Conservation (phyloP, 169 alveolate species). For the Eimeria necatrix region DNA sequence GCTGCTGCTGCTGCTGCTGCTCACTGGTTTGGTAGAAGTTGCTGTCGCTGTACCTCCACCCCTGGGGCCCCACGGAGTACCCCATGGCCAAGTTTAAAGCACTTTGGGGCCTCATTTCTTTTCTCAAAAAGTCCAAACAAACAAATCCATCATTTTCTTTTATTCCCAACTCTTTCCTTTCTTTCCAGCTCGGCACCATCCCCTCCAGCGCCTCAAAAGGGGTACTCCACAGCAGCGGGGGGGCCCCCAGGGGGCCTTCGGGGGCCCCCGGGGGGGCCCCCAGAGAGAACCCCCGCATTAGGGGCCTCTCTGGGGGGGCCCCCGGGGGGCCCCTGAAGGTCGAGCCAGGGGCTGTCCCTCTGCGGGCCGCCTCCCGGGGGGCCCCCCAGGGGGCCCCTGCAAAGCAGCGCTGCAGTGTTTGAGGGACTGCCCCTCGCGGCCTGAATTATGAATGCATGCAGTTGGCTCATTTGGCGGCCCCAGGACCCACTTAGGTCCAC, state of each 20-base stretch:
- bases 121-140: neutral
- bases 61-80: constrained; percentile 40
- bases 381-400: neutral
- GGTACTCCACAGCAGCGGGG: neutral
- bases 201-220: neutral
- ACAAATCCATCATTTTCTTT: neutral
- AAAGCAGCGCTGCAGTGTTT: neutral
- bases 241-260: too few species aligned
- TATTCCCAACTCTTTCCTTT: neutral
- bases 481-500: neutral
- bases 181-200: neutral
- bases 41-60: constrained; percentile 8
- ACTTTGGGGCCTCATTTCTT: neutral
- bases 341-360: too few species aligned
- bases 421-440: neutral
- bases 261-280: too few species aligned
- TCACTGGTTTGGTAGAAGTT: neutral
- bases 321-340: too few species aligned
- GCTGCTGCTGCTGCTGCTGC: neutral
- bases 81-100: constrained; percentile 2
- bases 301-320: too few species aligned
- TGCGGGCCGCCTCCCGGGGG: too few species aligned
- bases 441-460: neutral
- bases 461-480: neutral
- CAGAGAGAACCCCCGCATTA: too few species aligned